phyloP scores from a whole-genome alignment of 2,329 filamentous ascomycete species.

The Fusarium dlaminii region DNA sequence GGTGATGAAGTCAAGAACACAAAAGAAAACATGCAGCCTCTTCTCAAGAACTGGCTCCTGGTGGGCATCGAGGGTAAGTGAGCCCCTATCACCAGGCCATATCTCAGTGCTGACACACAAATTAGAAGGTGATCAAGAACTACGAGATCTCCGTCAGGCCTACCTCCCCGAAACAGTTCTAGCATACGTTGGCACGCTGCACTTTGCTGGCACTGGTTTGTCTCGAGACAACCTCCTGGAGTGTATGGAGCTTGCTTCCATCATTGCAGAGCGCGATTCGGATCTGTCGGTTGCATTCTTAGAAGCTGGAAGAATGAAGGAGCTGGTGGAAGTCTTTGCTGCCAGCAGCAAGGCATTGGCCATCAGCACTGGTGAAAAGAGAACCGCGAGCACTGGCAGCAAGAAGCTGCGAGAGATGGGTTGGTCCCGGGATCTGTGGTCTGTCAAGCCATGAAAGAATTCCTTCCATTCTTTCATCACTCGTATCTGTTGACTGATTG shows the following conservation, averaged over 20 bases:
- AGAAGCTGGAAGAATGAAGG: conserved; percentile 73
- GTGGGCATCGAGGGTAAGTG: conserved; percentile 63
- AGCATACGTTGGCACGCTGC: conserved; percentile 82
- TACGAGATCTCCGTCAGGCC: conserved; percentile 72
- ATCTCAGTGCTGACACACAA: conserved; percentile 10
- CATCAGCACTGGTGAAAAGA: conserved; percentile 65
- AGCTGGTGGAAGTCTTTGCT: conserved; percentile 81
- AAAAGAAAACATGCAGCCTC: conserved; percentile 65
- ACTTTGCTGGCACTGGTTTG: conserved; percentile 79
- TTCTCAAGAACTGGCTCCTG: conserved; percentile 73
- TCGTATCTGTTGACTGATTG: background rate
- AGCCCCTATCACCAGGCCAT: background rate
- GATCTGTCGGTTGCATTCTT: conserved; percentile 73
- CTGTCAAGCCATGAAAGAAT: conserved; percentile 51
- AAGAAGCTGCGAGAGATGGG: conserved; percentile 71
- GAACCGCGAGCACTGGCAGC: conserved; percentile 57
- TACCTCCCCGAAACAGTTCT: conserved; percentile 90
- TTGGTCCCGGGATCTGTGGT: conserved; percentile 72
- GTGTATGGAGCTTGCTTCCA: conserved; percentile 84
- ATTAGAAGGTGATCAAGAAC: conserved; percentile 67
- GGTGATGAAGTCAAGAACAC: conserved; percentile 63
- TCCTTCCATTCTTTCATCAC: background rate
- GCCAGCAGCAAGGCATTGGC: conserved; percentile 77
- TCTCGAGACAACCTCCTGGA: conserved; percentile 81
- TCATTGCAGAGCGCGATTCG: conserved; percentile 76